A percentile compares a stretch with the other conserved stretches of the same genome.
These are phyloP conservation scores for Solanum pennellii DNA, from an alignment of 257 asterid genomes.

Conservation along the genomic window DNA sequence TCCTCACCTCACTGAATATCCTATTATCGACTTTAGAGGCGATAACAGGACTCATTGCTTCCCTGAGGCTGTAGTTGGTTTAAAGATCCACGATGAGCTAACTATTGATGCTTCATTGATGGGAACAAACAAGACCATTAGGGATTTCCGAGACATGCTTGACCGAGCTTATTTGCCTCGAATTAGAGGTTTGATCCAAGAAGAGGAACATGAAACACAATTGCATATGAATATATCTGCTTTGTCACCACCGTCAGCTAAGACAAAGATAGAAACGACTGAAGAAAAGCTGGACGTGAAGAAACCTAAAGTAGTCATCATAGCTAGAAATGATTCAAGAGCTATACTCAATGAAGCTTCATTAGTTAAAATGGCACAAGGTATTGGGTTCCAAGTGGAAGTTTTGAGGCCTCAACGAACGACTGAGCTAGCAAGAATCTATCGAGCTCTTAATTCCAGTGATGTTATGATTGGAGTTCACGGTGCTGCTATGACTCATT, in stretches of 20 bases:
- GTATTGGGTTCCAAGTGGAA: slow-evolving; percentile 52
- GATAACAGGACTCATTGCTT: slow-evolving; percentile 64
- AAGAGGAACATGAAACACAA: slow-evolving; percentile 9
- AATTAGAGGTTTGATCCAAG: slow-evolving; percentile 19
- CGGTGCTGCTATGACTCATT: slow-evolving; percentile 93
- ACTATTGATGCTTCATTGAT: slow-evolving; percentile 26
- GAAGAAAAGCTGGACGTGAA: not conserved
- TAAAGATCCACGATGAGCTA: slow-evolving; percentile 59
- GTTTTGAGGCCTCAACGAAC: slow-evolving; percentile 39
- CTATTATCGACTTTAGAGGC: slow-evolving; percentile 30
- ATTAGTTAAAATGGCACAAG: slow-evolving; percentile 37
- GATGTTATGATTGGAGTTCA: slow-evolving; percentile 77
- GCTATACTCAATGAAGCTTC: slow-evolving; percentile 48
- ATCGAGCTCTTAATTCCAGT: slow-evolving; percentile 53
- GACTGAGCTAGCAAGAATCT: slow-evolving; percentile 41
- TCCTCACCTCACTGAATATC: slow-evolving; percentile 26
- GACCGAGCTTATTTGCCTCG: slow-evolving; percentile 35
- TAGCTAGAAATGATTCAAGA: slow-evolving; percentile 55
- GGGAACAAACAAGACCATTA: slow-evolving; percentile 19
- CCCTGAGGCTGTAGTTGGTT: slow-evolving; percentile 62
- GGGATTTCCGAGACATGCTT: slow-evolving; percentile 19
- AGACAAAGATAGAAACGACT: not conserved
- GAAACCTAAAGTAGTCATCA: slow-evolving; percentile 43
- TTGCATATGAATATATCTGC: not conserved
- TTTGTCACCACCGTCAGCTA: slow-evolving; percentile 8